These are phyloP conservation scores for Pseudocercospora fijiensis DNA, from an alignment of 2,329 filamentous ascomycete genomes.

Conservation along the genomic window DNA sequence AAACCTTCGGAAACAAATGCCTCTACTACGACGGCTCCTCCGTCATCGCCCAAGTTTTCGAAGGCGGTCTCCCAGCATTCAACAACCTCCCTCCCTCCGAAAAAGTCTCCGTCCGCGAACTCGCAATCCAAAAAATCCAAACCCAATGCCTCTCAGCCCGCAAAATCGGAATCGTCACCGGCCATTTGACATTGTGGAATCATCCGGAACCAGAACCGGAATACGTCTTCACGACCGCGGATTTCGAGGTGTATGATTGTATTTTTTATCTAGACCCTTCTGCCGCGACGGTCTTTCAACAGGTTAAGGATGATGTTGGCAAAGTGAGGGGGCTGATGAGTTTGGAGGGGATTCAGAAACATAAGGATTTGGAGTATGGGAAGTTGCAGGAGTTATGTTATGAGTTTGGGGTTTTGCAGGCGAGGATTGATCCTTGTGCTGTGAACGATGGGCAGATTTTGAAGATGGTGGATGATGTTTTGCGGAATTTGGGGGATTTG, in stretches of 20 bases:
- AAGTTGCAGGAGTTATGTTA: constrained; percentile 48
- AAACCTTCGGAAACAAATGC: constrained; percentile 41
- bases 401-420: constrained; percentile 30
- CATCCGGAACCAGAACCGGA: constrained; percentile 28
- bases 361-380: constrained; percentile 51
- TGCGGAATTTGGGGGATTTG: background rate
- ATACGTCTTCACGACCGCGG: constrained; percentile 47
- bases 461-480: background rate
- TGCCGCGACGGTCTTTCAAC: constrained; percentile 37
- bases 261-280: constrained; percentile 57
- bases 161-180: constrained; percentile 52
- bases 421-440: background rate
- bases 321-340: constrained; percentile 29
- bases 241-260: constrained; percentile 54
- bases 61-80: constrained; percentile 54
- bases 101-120: constrained; percentile 44
- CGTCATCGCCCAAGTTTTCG: constrained; percentile 45
- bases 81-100: constrained; percentile 39
- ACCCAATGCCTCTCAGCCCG: constrained; percentile 39
- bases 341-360: constrained; percentile 46
- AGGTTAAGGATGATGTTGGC: constrained; percentile 41
- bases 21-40: constrained; percentile 56
- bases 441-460: background rate
- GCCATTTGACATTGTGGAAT: constrained; percentile 58
- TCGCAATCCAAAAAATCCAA: constrained; percentile 50